phyloP scores from a whole-genome alignment of 2,329 filamentous ascomycete genomes.

The Calonectria hawksworthii region DNA sequence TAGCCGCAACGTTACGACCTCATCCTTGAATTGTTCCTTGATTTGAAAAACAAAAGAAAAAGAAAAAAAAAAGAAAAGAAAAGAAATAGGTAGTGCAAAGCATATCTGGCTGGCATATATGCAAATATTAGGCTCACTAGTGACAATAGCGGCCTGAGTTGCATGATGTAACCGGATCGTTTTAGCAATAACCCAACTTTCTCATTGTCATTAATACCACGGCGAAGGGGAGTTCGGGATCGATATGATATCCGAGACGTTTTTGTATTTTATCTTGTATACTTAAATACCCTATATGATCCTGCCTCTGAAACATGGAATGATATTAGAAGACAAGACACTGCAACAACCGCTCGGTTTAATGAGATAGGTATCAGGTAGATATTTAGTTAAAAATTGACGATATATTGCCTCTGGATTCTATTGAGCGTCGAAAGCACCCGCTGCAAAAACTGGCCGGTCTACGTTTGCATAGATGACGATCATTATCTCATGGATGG shows the following conservation, averaged over 20 bases:
- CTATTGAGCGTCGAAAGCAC: too few relatives aligned
- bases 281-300: not conserved
- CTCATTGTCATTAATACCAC: not conserved
- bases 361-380: too few relatives aligned
- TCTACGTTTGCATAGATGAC: not conserved
- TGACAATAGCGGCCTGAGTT: not conserved
- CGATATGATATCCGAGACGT: not conserved
- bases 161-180: not conserved
- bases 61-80: not conserved
- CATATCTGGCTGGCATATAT: not conserved
- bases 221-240: not conserved
- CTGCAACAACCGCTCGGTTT: not conserved
- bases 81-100: not conserved
- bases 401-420: not conserved
- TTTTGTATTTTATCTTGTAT: not conserved
- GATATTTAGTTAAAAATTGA: not conserved
- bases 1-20: not conserved
- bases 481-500: not conserved
- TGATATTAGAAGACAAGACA: not conserved
- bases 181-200: not conserved
- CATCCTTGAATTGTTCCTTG: not conserved
- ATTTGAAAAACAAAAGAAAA: too few relatives aligned
- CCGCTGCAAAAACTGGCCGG: not conserved
- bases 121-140: not conserved
- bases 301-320: not conserved